phyloP scores from a whole-genome alignment of 2,329 filamentous ascomycete species.

The Fusarium oligoseptatum region DNA sequence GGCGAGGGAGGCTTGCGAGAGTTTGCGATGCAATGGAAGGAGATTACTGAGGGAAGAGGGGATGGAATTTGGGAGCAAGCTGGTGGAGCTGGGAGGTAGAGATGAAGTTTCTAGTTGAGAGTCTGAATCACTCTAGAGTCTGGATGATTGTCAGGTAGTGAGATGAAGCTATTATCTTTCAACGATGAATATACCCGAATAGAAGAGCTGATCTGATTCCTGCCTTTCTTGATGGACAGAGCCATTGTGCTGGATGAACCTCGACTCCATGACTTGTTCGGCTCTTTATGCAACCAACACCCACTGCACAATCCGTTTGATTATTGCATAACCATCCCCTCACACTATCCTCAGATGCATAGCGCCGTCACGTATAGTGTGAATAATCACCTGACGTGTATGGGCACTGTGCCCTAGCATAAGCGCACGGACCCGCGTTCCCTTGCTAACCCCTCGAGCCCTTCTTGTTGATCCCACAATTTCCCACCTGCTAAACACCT shows the following conservation, averaged over 20 bases:
- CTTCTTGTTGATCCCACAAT: slow-evolving; percentile 13
- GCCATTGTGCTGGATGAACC: not conserved
- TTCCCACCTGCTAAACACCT: slow-evolving; percentile 11
- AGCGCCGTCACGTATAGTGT: not conserved
- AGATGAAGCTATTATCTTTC: not conserved
- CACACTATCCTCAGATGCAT: not conserved
- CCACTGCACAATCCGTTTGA: not conserved
- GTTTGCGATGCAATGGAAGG: slow-evolving; percentile 82
- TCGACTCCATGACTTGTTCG: not conserved
- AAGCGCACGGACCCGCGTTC: not conserved
- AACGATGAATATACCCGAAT: not conserved
- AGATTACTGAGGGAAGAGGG: slow-evolving; percentile 62
- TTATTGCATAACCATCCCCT: not conserved
- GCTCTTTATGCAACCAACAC: not conserved
- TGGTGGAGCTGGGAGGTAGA: slow-evolving; percentile 27
- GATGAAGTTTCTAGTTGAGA: not conserved
- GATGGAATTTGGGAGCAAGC: slow-evolving; percentile 57
- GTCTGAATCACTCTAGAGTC: not conserved
- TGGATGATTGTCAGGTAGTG: not conserved
- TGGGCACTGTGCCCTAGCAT: not conserved
- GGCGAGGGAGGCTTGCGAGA: slow-evolving; percentile 84
- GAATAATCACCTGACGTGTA: not conserved
- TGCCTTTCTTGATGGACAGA: not conserved
- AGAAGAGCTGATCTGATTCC: not conserved
- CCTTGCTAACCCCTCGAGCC: not conserved